phyloP scores from a whole-genome alignment of 1,284 basidiomycete species.

The Rhodotorula glutinis region DNA sequence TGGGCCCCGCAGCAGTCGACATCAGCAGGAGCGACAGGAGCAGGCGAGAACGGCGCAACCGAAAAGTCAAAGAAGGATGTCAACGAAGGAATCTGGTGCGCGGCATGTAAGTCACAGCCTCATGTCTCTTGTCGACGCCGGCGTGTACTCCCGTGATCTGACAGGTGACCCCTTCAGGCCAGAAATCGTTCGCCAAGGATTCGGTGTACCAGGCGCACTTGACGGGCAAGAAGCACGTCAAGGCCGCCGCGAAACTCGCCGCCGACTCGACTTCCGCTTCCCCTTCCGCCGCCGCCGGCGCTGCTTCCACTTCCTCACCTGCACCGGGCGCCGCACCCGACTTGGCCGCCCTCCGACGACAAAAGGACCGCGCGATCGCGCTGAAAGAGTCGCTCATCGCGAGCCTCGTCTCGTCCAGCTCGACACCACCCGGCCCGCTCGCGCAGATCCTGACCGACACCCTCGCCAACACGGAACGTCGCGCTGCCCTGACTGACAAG shows the following conservation, averaged over 20 bases:
- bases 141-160: no score
- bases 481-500: constrained; percentile 89
- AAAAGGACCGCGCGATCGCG: constrained; percentile 67
- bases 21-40: constrained; percentile 51
- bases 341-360: constrained; percentile 51
- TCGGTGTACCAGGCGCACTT: constrained; percentile 97
- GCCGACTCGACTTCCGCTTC: constrained; percentile 39
- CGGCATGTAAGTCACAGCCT: constrained; percentile 69
- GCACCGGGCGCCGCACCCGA: constrained; percentile 28
- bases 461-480: constrained; percentile 91
- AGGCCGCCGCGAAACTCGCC: constrained; percentile 67
- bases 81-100: constrained; percentile 84
- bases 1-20: constrained; percentile 62
- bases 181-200: constrained; percentile 91
- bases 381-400: constrained; percentile 68
- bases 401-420: constrained; percentile 51
- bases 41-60: constrained; percentile 36
- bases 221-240: constrained; percentile 90
- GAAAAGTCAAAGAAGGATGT: constrained; percentile 39
- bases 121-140: no score
- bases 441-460: constrained; percentile 73
- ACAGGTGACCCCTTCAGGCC: no score
- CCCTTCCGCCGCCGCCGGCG: constrained; percentile 41
- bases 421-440: constrained; percentile 51
- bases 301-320: constrained; percentile 36